Percentiles rank a stretch among this genome's conserved stretches.
phyloP scores from a whole-genome alignment of 495 filamentous ascomycete species.

The Lophiotrema nucula region DNA sequence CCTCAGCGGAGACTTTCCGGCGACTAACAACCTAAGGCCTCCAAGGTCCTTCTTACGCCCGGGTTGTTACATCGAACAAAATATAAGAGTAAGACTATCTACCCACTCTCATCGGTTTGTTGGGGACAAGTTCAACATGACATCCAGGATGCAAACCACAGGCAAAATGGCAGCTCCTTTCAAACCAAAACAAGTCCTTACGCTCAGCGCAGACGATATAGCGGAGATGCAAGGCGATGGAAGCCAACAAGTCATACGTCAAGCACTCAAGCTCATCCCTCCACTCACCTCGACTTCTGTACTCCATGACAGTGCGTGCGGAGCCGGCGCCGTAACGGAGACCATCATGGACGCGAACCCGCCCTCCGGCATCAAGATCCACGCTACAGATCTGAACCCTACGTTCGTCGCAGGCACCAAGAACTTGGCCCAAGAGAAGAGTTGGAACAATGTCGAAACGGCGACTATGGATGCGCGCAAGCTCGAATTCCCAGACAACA shows the following conservation, averaged over 20 bases:
- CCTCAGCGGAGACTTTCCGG: neutral
- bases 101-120: neutral
- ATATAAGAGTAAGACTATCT: neutral
- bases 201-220: neutral
- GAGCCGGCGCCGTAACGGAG: neutral
- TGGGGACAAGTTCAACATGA: neutral
- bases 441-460: constrained; percentile 13
- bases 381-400: constrained; percentile 32
- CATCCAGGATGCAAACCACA: neutral
- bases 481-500: constrained; percentile 19
- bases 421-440: neutral
- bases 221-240: neutral
- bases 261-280: neutral
- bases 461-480: neutral
- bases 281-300: neutral
- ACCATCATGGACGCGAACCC: neutral
- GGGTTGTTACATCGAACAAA: neutral
- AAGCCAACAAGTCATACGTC: neutral
- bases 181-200: neutral
- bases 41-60: neutral
- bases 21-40: too few relatives aligned
- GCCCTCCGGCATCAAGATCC: constrained; percentile 16
- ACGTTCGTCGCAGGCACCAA: neutral
- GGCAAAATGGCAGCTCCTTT: neutral
- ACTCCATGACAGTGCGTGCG: neutral